These are phyloP conservation scores for Mimosa pudica DNA, from an alignment of 306 rosid genomes.

Conservation along the genomic window DNA sequence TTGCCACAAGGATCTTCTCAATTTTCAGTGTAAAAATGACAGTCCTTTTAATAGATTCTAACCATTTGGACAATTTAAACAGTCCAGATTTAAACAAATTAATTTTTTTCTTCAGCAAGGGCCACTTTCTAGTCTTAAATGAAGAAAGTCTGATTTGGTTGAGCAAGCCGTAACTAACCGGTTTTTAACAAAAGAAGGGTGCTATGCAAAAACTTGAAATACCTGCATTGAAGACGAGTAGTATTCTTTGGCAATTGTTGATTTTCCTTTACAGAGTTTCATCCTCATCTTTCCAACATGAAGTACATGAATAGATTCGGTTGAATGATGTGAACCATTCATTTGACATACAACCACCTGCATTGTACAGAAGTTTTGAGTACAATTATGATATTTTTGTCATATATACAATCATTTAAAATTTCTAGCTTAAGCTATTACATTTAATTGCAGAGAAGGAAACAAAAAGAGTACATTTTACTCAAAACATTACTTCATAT, in stretches of 20 bases:
- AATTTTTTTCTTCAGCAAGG: not conserved
- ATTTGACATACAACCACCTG: conserved; percentile 93
- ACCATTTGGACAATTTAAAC: no score
- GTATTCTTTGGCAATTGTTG: conserved; percentile 80
- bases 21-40: not conserved
- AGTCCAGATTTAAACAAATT: not conserved
- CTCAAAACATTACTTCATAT: not conserved
- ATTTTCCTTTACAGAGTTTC: conserved; percentile 80
- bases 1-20: not conserved
- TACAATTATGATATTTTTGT: conserved; percentile 22
- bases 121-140: no score
- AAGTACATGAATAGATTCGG: conserved; percentile 80
- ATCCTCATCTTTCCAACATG: conserved; percentile 98
- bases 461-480: not conserved
- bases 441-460: not conserved
- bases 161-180: not conserved
- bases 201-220: conserved; percentile 22
- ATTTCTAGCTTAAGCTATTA: conserved; percentile 2
- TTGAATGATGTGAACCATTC: conserved; percentile 68
- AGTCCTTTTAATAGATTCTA: not conserved
- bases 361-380: conserved; percentile 41
- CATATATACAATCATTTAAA: conserved; percentile 13
- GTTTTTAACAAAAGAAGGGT: not conserved
- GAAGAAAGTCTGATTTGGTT: not conserved
- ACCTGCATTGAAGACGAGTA: conserved; percentile 98